Percentiles rank a stretch among this genome's conserved stretches.
phyloP scores from a whole-genome alignment of 2,329 filamentous ascomycete species.

The Ophiocordyceps unilateralis region DNA sequence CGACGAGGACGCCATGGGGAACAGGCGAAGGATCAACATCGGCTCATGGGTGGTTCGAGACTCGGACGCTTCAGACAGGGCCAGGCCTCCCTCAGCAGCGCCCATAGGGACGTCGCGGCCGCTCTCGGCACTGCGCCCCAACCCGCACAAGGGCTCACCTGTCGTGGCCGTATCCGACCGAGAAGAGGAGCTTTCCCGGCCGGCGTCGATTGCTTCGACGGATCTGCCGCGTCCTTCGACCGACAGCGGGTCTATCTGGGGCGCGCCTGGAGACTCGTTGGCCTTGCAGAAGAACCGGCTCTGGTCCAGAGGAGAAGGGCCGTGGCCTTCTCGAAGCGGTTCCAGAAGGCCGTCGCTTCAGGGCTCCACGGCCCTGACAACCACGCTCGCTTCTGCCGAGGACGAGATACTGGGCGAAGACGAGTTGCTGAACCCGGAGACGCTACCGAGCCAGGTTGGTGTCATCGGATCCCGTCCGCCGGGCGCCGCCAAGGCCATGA shows the following conservation, averaged over 20 bases:
- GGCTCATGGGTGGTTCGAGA: slow-evolving; percentile 41
- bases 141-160: slow-evolving; percentile 32
- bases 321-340: slow-evolving; percentile 44
- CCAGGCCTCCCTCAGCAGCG: slow-evolving; percentile 7
- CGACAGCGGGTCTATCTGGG: slow-evolving; percentile 62
- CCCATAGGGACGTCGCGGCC: slow-evolving; percentile 14
- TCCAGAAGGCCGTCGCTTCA: slow-evolving; percentile 72
- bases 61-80: slow-evolving; percentile 27
- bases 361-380: slow-evolving; percentile 47
- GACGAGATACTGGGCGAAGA: slow-evolving; percentile 46
- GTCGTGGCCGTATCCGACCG: slow-evolving; percentile 32
- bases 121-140: slow-evolving; percentile 25
- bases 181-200: slow-evolving; percentile 43
- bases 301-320: slow-evolving; percentile 44
- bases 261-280: slow-evolving; percentile 29
- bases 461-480: slow-evolving; percentile 67
- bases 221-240: slow-evolving; percentile 64
- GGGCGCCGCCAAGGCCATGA: slow-evolving; percentile 25
- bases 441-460: slow-evolving; percentile 40
- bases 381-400: slow-evolving; percentile 44
- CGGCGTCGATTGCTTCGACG: slow-evolving; percentile 49
- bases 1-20: slow-evolving; percentile 36
- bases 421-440: slow-evolving; percentile 32
- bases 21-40: slow-evolving; percentile 40
- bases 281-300: slow-evolving; percentile 37